Conservation (phyloP, 768 basidiomycete genomes). For the Amanita muscaria region DNA sequence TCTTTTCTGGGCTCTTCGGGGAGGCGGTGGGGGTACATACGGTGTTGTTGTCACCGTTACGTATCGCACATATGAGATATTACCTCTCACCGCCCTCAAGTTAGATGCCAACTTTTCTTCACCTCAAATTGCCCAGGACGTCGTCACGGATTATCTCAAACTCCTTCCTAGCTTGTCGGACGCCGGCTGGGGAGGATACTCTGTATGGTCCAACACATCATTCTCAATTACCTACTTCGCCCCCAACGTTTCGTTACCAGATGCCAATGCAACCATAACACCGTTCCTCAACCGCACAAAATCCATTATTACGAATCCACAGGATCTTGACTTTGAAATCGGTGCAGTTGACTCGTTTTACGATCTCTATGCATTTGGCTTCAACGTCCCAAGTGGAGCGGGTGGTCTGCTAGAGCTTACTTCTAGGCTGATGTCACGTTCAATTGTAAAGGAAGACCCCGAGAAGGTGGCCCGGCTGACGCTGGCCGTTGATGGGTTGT, state of each 20-base stretch:
- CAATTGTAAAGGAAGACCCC: neutral
- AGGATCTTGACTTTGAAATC: no score
- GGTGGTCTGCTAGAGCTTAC: neutral
- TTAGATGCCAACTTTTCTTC: conserved; percentile 16
- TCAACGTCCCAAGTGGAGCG: neutral
- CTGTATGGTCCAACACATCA: conserved; percentile 11
- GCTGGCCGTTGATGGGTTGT: no score
- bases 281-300: neutral
- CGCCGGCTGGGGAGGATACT: conserved; percentile 37
- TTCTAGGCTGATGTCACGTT: neutral
- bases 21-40: conserved; percentile 40
- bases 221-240: conserved; percentile 13
- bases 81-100: conserved; percentile 10
- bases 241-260: conserved; percentile 6
- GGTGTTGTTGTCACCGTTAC: conserved; percentile 41
- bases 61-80: conserved; percentile 31
- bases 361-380: no score
- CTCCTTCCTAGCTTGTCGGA: conserved; percentile 30
- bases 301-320: no score
- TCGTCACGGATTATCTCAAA: conserved; percentile 27
- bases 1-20: conserved; percentile 23
- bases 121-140: conserved; percentile 16
- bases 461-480: no score
- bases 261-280: neutral
- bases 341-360: no score